Conservation (phyloP, 768 basidiomycete genomes). For the Cystobasidium onofrii region DNA sequence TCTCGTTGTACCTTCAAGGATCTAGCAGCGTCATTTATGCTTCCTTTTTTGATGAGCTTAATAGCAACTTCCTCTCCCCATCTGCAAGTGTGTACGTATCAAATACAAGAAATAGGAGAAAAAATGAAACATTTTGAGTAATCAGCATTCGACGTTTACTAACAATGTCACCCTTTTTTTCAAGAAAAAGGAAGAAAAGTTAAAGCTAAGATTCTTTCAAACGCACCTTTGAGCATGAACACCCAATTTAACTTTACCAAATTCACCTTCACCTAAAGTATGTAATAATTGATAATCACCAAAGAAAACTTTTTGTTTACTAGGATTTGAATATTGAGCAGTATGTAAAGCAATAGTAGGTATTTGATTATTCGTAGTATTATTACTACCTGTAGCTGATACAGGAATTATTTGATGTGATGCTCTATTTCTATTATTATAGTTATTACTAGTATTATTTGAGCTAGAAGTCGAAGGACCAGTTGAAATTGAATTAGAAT, state of each 20-base stretch:
- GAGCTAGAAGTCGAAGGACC: not conserved
- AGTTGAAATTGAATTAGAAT: not conserved
- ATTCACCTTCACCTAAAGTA: constrained; percentile 96
- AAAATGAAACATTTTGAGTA: not conserved
- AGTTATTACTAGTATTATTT: constrained; percentile 4
- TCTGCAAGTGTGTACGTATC: no score
- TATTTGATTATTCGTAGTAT: not conserved
- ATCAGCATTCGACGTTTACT: no score
- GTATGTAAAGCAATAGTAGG: constrained; percentile 28
- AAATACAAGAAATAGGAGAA: not conserved
- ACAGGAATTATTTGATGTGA: constrained; percentile 22
- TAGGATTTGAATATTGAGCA: constrained; percentile 42
- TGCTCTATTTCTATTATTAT: constrained; percentile 18
- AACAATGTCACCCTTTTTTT: no score
- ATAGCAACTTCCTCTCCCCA: constrained; percentile 99
- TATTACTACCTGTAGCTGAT: not conserved
- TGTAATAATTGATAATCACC: constrained; percentile 92
- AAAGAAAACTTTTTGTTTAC: constrained; percentile 52
- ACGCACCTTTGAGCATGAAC: constrained; percentile 58
- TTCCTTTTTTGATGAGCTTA: constrained; percentile 88
- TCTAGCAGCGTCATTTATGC: constrained; percentile 72
- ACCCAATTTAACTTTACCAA: constrained; percentile 97
- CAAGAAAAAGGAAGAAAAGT: not conserved
- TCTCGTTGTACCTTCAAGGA: constrained; percentile 90
- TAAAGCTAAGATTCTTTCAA: not conserved